Evolutionary conservation across 495 filamentous ascomycete genomes (phyloP), one percentile per base, ranked within the genome.

Genomic region (Zalerion maritima): DNA sequence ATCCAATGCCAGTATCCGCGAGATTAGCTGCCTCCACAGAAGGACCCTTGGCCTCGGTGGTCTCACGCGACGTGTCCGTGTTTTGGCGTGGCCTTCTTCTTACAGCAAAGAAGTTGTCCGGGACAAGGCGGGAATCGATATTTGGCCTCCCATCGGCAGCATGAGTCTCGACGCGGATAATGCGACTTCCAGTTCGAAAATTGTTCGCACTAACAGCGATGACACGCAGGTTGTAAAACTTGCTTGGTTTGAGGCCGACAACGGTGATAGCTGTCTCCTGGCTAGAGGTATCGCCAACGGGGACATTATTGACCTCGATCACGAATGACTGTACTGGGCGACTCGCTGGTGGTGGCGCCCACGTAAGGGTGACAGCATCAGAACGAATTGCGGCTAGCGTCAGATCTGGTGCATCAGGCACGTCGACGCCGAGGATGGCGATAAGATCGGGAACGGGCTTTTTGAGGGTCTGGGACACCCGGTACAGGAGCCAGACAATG

Each of bases 361-460:
- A 94, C 43, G 86, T 84, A 10, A 97, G 64, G n/a, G 82, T 77
- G 16, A 91, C 78, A 24, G 81, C 79, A 43, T 87, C 81, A 15
- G 82, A 62, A 28, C 76, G 78, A 35, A 97, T 82, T 28, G 79
- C 83, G 28, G 86, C 84, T n/a, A 97, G 67, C 18, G 84, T 91
- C 15, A 96, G 78, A 34, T 86, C 72, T 14, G 89, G 89, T 13
- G 84, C 71, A 28, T 82, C 73, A 29, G 89, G 89, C 13, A 94
- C 81, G 41, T 97, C 91, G 38, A 94, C 73, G 18, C 89, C 89
- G 13, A 97, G 69, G 20, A 94, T 75, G 40, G 75, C 75, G 34
- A 94, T 82, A 20, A 97, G 69, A 23, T 91, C 75, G 26, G 87
- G 79, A 19, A 94, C 83, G 6, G 89, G 81, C 29, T 84, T 92